Conservation (phyloP, 257 asterid species). For the Solanum pennellii region DNA sequence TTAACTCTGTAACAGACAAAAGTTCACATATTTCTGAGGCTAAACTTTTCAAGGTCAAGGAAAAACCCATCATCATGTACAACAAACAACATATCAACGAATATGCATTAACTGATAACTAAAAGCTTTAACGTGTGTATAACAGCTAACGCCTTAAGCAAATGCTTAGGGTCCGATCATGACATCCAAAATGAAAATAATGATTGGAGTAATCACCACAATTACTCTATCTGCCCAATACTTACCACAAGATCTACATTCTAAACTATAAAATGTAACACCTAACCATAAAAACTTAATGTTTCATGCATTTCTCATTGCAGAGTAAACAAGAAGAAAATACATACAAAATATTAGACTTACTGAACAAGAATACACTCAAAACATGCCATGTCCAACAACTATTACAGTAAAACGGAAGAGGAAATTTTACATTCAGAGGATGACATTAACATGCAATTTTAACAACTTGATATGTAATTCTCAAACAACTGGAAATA, state of each 20-base stretch:
- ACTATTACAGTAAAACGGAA: not conserved
- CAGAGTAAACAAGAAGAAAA: not conserved
- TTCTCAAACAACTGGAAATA: not conserved
- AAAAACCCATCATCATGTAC: not conserved
- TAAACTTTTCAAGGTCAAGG: not conserved
- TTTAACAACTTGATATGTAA: not conserved
- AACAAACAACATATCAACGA: not conserved
- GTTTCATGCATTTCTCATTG: not conserved
- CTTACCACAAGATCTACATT: not conserved
- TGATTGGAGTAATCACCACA: not conserved
- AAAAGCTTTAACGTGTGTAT: not conserved
- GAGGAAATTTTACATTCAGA: not conserved
- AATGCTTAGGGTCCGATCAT: not conserved
- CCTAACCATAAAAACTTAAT: not conserved
- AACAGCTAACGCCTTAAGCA: not conserved
- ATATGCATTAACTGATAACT: not conserved
- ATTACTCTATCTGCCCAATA: not conserved
- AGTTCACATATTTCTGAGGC: not conserved
- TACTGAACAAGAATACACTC: not conserved
- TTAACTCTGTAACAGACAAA: conserved; percentile 14
- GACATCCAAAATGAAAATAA: not conserved
- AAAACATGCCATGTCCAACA: not conserved
- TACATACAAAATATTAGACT: not conserved
- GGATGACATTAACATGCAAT: not conserved
- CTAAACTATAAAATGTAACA: not conserved